A percentile compares a stretch with the other conserved stretches of the same genome.
phyloP scores from a whole-genome alignment of 352 stramenopile genomes.

The Phytopythium aichiense region DNA sequence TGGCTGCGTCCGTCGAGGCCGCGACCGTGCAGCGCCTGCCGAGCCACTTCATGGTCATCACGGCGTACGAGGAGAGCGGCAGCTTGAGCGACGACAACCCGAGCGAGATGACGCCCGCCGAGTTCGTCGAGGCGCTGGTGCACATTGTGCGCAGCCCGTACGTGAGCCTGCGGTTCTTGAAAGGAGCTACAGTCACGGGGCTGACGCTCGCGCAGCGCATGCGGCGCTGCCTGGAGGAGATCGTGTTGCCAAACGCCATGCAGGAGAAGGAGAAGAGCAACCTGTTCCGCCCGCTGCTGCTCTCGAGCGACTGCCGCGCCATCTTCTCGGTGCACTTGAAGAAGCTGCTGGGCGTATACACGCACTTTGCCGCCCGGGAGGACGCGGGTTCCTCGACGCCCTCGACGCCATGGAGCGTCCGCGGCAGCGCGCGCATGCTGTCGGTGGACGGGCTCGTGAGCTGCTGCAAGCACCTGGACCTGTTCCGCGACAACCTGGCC shows the following conservation, averaged over 20 bases:
- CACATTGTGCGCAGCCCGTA: conserved; percentile 43
- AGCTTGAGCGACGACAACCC: conserved; percentile 8
- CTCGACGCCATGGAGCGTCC: background rate
- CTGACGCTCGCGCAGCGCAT: conserved; percentile 34
- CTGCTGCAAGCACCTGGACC: conserved; percentile 44
- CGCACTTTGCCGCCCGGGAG: conserved; percentile 28
- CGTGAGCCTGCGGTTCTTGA: conserved; percentile 14
- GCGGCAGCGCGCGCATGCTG: conserved; percentile 28
- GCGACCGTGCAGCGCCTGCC: conserved; percentile 15
- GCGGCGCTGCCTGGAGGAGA: conserved; percentile 41
- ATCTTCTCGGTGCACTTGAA: conserved; percentile 49
- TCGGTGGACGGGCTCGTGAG: conserved; percentile 42
- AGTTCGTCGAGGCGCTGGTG: conserved; percentile 67
- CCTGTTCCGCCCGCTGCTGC: conserved; percentile 46
- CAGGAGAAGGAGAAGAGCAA: conserved; percentile 43
- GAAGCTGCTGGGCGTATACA: conserved; percentile 37
- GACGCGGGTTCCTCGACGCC: background rate
- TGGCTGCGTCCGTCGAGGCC: conserved; percentile 22
- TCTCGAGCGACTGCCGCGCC: conserved; percentile 43
- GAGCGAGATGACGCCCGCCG: conserved; percentile 54
- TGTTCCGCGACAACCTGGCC: conserved; percentile 54
- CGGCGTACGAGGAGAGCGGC: conserved; percentile 3
- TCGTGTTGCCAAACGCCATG: conserved; percentile 53
- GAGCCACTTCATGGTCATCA: conserved; percentile 15
- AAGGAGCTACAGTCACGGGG: conserved; percentile 2